Conservation (phyloP, 345 rosid genomes). For the Passiflora organensis region DNA sequence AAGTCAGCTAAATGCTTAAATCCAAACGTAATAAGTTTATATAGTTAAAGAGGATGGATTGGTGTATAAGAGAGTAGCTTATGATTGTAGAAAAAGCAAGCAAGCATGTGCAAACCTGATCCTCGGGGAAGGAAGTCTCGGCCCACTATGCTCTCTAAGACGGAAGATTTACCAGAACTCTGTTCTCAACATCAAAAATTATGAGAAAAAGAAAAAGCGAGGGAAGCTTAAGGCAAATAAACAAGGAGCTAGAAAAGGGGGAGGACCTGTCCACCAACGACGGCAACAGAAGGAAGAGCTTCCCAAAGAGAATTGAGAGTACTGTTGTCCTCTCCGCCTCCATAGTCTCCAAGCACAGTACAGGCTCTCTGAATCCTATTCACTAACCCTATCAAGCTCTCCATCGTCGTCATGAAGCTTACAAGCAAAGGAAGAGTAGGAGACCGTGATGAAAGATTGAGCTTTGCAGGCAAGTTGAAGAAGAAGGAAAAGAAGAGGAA, state of each 20-base stretch:
- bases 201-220: not conserved
- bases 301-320: conserved; percentile 34
- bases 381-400: conserved; percentile 33
- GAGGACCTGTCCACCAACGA: conserved; percentile 34
- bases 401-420: conserved; percentile 33
- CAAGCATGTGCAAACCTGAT: conserved; percentile 56
- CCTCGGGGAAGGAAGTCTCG: conserved; percentile 97
- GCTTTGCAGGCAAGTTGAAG: no score
- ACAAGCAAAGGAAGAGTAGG: no score
- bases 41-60: not conserved
- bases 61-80: no score
- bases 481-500: no score
- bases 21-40: not conserved
- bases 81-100: not conserved
- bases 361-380: conserved; percentile 34
- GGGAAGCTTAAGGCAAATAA: not conserved
- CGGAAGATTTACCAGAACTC: conserved; percentile 98
- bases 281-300: conserved; percentile 33
- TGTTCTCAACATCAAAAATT: conserved; percentile 18
- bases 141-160: conserved; percentile 94
- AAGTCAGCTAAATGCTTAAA: not conserved
- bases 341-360: conserved; percentile 31
- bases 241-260: not conserved
- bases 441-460: no score
- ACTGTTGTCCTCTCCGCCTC: conserved; percentile 12